Evolutionary conservation across 306 rosid species (phyloP), one percentile per base, ranked within the genome.

Genomic region (Malus orientalis): DNA sequence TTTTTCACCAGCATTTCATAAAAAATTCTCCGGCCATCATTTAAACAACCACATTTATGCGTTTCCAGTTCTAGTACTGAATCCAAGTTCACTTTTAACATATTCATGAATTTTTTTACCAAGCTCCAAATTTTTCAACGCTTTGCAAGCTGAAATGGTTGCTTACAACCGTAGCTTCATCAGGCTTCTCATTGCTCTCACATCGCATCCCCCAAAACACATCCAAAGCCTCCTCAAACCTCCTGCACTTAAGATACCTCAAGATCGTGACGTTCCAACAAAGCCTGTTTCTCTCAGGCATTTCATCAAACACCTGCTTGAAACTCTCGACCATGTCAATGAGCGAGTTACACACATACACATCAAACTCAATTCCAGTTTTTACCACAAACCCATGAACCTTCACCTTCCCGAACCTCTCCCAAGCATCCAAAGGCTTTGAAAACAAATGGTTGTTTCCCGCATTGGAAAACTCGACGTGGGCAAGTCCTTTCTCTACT

Each of bases 251-350:
- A 6, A 90, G 88, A 81, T 79, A 85, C 58, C 90, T 87, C 0
- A 87, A 82, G 82, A 93, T 89, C 80, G 79, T 68, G 40, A 89
- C 80, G 71, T 90, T 90, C 97, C 94, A 93, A 84, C 92, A 90
- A 74, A 89, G 89, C 19, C 12, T 58, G 65, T 90, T 89, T 72
- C 82, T 84, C 15, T 67, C 75, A 70, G 86, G 78, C 89, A 90
- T 93, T 83, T 83, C 83, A 67, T 87, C 93, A 73, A 87, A 89
- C 83, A 87, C 3, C 45, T 83, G 64, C 61, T 57, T 12, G 32
- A 76, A 54, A 47, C 73, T 40, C 65, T 62, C 78, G 66, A 81
- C 32, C 30, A 62, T 70, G 54, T 91, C 87, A 36, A 36, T 6
- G 9, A 36, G 40, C 2, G 83, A 89, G 77, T 70, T 83, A 83